These are phyloP conservation scores for Mortierella antarctica DNA, from an alignment of 192 early-diverging fungal genomes.

Conservation along the genomic window DNA sequence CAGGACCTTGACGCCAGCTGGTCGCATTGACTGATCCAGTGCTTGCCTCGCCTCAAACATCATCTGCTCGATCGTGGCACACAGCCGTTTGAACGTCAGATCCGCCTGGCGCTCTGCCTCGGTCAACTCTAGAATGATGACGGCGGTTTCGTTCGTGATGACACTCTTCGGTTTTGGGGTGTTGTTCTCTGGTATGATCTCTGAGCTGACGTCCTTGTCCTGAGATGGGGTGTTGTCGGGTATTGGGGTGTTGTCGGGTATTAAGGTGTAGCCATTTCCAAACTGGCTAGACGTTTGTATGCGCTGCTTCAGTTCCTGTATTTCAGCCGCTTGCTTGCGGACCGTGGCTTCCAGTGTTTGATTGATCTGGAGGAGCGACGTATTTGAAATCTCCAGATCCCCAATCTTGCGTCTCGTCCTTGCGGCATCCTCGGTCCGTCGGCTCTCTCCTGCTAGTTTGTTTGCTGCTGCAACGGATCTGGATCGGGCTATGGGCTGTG, in stretches of 20 bases:
- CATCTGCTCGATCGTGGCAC: slow-evolving; percentile 50
- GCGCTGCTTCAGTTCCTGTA: slow-evolving; percentile 57
- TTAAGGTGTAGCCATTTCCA: slow-evolving; percentile 26
- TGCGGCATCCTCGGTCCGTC: slow-evolving; percentile 36
- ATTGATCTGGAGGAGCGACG: slow-evolving; percentile 61
- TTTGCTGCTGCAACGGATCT: slow-evolving; percentile 14
- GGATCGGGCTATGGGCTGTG: background rate
- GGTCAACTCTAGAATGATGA: slow-evolving; percentile 37
- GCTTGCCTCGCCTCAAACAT: slow-evolving; percentile 46
- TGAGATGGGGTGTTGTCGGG: slow-evolving; percentile 6
- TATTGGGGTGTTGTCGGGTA: slow-evolving; percentile 18
- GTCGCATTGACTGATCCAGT: slow-evolving; percentile 34
- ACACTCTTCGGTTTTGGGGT: background rate
- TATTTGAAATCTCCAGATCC: slow-evolving; percentile 68
- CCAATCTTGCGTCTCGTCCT: slow-evolving; percentile 56
- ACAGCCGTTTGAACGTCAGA: slow-evolving; percentile 37
- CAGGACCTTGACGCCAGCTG: slow-evolving; percentile 44
- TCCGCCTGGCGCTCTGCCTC: slow-evolving; percentile 46
- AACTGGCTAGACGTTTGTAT: slow-evolving; percentile 47
- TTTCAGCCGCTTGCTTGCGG: slow-evolving; percentile 60
- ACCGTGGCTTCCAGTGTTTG: slow-evolving; percentile 61
- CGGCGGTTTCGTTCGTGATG: background rate
- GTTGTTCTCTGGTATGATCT: background rate
- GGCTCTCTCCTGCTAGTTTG: slow-evolving; percentile 32
- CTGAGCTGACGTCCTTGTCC: background rate